Conservation (phyloP, 108 stramenopile genomes). For the Pseudonitzschia multistriata region DNA sequence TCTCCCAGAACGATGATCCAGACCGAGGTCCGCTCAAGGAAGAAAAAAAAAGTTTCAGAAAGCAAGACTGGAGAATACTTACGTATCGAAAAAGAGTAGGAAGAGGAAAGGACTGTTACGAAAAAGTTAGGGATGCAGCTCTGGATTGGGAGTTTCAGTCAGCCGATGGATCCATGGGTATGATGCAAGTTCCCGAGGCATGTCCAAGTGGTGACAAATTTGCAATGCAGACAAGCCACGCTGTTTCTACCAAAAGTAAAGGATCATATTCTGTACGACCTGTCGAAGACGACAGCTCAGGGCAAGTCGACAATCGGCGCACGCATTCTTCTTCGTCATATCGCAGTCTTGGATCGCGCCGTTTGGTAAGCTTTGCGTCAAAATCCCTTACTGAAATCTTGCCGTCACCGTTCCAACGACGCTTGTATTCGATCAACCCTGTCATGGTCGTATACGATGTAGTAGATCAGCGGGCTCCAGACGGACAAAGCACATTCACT, state of each 20-base stretch:
- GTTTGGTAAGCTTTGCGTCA: conserved; percentile 26
- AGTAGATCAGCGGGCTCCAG: conserved; percentile 41
- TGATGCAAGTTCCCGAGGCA: conserved; percentile 22
- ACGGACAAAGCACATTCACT: conserved; percentile 26
- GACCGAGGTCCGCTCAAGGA: neutral
- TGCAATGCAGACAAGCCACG: neutral
- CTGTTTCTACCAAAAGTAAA: neutral
- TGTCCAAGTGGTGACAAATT: conserved; percentile 5
- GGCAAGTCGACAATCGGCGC: neutral
- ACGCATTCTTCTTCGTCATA: conserved; percentile 3
- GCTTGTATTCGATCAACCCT: conserved; percentile 46
- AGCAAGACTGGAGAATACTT: conserved; percentile 39
- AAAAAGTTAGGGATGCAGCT: conserved; percentile 42
- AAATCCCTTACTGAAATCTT: conserved; percentile 13
- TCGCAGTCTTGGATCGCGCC: conserved; percentile 24
- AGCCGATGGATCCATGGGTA: conserved; percentile 20
- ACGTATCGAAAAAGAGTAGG: conserved; percentile 41
- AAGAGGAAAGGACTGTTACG: conserved; percentile 43
- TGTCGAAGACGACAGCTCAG: neutral
- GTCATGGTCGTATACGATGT: conserved; percentile 51
- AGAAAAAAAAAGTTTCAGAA: neutral
- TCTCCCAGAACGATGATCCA: neutral
- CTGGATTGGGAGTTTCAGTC: conserved; percentile 50
- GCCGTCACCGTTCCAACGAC: conserved; percentile 4
- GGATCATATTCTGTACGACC: conserved; percentile 8